Evolutionary conservation across 2,329 filamentous ascomycete genomes (phyloP).

Genomic region (Paecilomyces sp.): DNA sequence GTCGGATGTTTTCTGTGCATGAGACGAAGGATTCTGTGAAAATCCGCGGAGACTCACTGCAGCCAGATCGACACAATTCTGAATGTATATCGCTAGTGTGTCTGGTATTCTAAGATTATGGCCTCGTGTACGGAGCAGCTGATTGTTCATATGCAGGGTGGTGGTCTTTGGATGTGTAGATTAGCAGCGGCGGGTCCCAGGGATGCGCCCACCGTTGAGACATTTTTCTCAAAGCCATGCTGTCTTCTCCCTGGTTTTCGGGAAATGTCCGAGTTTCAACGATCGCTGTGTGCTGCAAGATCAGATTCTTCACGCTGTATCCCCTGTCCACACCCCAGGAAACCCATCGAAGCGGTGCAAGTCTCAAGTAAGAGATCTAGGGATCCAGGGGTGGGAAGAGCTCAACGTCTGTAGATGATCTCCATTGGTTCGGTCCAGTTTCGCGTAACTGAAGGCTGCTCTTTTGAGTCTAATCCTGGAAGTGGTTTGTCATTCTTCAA

Average conservation of each 20-base stretch:
- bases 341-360: not conserved
- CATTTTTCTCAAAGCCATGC: not conserved
- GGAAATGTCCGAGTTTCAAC: not conserved
- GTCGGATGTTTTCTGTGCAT: not conserved
- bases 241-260: not conserved
- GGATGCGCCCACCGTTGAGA: not conserved
- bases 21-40: not conserved
- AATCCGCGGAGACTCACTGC: not conserved
- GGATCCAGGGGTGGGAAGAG: not conserved
- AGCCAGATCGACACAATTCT: not conserved
- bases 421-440: not conserved
- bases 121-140: not conserved
- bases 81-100: not conserved
- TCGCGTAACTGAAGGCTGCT: not conserved
- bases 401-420: not conserved
- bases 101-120: not conserved
- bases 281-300: not conserved
- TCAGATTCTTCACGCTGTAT: not conserved
- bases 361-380: not conserved
- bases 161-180: not conserved
- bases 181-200: not conserved
- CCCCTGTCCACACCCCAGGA: not conserved
- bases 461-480: not conserved
- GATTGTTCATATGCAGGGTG: not conserved
- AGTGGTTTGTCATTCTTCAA: not conserved